Base-by-base conservation (phyloP, 202 grass and related monocot species). In the Dendrocalamus latiflorus region DNA sequence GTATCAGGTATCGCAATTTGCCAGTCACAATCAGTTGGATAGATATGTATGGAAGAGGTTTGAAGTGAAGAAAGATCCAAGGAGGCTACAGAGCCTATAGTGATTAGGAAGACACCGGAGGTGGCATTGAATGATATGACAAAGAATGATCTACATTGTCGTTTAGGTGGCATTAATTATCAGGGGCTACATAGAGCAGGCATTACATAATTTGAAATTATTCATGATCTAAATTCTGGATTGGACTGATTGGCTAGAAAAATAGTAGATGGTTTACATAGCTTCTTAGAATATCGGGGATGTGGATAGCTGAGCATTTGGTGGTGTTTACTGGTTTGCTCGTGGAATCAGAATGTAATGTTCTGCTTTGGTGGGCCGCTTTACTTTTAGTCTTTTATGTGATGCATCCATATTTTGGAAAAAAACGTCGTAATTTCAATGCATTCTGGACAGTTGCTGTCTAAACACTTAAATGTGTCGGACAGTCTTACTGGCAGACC, bases 131-230 rank as follows among this genome's bases (percentile, higher is more conserved):
- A 9, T 2, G 47, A 41, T 57, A 53, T 6, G 1, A 68, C n/a
- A n/a, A n/a, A 62, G 34, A 83, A 68, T 59, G 45, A n/a, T 64
- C 62, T 60, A 74, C 6, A 45, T 62, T 86, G n/a, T 33, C 24
- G 18, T 34, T 34, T n/a, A 77, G 1, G 42, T 15, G 22, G 42
- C 57, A 77, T 81, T 72, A 53, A 51, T 38, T 83, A 15, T 4
- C 14, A 51, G 70, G 47, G 11, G 56, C 51, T 85, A 61, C 50
- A 72, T 65, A 15, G 34, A 74, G 18, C 50, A 75, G 68, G 10
- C 17, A 12, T 51, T 75, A n/a, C 62, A 44, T 48, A 13, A 6
- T 62, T 62, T 43, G 75, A 30, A 65, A 38, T 50, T 70, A 69
- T 67, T 53, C 22, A 45, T 70, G 49, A 34, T 70, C n/a, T 25